phyloP scores from a whole-genome alignment of 1,139 yeast species.

The Hansenula sp. region DNA sequence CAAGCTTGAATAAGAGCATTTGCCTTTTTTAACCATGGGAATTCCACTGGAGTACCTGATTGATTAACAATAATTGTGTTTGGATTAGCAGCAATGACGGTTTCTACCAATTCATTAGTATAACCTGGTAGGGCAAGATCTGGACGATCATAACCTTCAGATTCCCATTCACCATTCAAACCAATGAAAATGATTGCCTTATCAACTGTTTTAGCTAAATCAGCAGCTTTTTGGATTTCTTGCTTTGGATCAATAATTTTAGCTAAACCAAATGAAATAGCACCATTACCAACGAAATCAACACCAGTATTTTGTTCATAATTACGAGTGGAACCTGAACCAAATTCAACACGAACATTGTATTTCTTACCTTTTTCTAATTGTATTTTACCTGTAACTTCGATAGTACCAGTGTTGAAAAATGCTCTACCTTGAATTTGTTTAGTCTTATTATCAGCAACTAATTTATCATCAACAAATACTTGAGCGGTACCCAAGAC shows the following conservation, averaged over 20 bases:
- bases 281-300: slow-evolving; percentile 38
- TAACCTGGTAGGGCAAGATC: slow-evolving; percentile 40
- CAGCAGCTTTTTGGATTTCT: slow-evolving; percentile 37
- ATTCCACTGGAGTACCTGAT: slow-evolving; percentile 58
- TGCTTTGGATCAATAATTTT: slow-evolving; percentile 26
- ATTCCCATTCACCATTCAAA: slow-evolving; percentile 45
- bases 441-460: slow-evolving; percentile 53
- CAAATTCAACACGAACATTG: slow-evolving; percentile 45
- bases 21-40: slow-evolving; percentile 52
- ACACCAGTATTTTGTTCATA: slow-evolving; percentile 23
- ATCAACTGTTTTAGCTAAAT: slow-evolving; percentile 41
- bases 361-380: slow-evolving; percentile 41
- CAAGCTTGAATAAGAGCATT: slow-evolving; percentile 48
- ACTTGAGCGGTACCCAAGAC: slow-evolving; percentile 52
- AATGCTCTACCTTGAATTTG: slow-evolving; percentile 48
- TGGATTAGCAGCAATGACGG: slow-evolving; percentile 43
- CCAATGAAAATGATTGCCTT: slow-evolving; percentile 45
- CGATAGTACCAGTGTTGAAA: slow-evolving; percentile 49
- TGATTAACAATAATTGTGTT: slow-evolving; percentile 55
- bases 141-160: slow-evolving; percentile 35
- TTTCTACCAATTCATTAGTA: slow-evolving; percentile 43
- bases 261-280: slow-evolving; percentile 32
- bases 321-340: slow-evolving; percentile 44
- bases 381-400: slow-evolving; percentile 35
- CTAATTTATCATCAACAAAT: slow-evolving; percentile 45